phyloP scores from a whole-genome alignment of 257 asterid species.

The Forsythia viridissima region DNA sequence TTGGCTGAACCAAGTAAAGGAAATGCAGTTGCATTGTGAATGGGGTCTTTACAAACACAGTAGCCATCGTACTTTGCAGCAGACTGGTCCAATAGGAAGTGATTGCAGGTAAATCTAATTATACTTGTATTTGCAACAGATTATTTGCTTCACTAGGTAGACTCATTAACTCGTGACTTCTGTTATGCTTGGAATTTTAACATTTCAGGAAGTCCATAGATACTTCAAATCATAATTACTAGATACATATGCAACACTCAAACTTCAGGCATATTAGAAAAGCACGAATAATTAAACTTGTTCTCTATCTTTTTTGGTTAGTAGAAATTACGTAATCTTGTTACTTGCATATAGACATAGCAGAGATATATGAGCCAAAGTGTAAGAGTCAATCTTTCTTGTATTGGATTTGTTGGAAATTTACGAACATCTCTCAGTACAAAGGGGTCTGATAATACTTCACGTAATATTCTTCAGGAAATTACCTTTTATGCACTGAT shows the following conservation, averaged over 20 bases:
- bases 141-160: background rate
- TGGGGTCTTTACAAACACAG: constrained; percentile 50
- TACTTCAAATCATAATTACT: too few species aligned
- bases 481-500: too few species aligned
- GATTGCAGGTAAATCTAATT: constrained; percentile 45
- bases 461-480: too few species aligned
- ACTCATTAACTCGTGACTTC: too few species aligned
- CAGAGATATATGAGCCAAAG: too few species aligned
- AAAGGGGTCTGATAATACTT: background rate
- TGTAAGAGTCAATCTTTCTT: background rate
- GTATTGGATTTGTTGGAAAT: too few species aligned
- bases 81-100: constrained; percentile 31
- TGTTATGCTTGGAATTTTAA: too few species aligned
- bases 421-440: too few species aligned
- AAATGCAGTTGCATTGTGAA: constrained; percentile 85
- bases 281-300: background rate
- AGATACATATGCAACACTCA: background rate
- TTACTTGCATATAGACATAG: too few species aligned
- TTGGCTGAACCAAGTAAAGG: constrained; percentile 85
- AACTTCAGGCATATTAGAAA: background rate
- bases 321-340: too few species aligned
- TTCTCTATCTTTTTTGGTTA: too few species aligned
- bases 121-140: background rate
- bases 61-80: constrained; percentile 33
- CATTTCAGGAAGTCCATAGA: too few species aligned